Evolutionary conservation across 768 basidiomycete genomes (phyloP).

Genomic region (Scleroderma citrinum): DNA sequence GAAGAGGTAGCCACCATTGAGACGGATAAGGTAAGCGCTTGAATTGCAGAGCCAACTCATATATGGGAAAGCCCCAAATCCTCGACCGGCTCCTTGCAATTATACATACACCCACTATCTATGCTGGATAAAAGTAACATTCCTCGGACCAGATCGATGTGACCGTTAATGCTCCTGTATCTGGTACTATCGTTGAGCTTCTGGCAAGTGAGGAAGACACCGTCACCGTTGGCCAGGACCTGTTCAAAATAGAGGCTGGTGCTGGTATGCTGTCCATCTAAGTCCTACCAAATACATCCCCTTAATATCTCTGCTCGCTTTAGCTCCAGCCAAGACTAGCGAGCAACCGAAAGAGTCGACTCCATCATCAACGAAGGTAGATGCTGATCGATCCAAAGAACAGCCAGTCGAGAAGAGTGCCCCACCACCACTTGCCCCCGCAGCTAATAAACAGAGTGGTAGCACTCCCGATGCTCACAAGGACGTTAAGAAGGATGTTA

Average conservation of each 20-base stretch:
- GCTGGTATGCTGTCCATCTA: constrained; percentile 41
- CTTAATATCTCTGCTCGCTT: background rate
- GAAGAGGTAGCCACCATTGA: constrained; percentile 98
- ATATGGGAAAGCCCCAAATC: background rate
- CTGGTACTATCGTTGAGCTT: constrained; percentile 83
- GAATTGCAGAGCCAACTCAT: background rate
- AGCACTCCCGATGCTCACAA: constrained; percentile 20
- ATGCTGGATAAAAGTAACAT: too few relatives aligned
- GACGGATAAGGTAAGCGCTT: constrained; percentile 82
- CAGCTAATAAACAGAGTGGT: constrained; percentile 17
- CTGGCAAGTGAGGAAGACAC: constrained; percentile 91
- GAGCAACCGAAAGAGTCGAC: constrained; percentile 17
- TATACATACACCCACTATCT: background rate
- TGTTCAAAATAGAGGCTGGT: constrained; percentile 87
- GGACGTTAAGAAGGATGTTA: constrained; percentile 32
- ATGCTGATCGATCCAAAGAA: constrained; percentile 40
- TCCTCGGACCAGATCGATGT: constrained; percentile 75
- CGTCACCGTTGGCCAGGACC: constrained; percentile 90
- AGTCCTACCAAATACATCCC: background rate
- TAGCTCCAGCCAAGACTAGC: constrained; percentile 28
- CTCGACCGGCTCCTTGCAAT: background rate
- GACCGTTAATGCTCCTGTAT: constrained; percentile 85
- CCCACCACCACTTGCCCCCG: constrained; percentile 39
- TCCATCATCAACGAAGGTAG: constrained; percentile 31
- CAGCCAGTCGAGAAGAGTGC: constrained; percentile 43